Percentiles rank a stretch among this genome's conserved stretches.
These are phyloP conservation scores for Echria macrotheca DNA, from an alignment of 495 filamentous ascomycete species.

Conservation along the genomic window DNA sequence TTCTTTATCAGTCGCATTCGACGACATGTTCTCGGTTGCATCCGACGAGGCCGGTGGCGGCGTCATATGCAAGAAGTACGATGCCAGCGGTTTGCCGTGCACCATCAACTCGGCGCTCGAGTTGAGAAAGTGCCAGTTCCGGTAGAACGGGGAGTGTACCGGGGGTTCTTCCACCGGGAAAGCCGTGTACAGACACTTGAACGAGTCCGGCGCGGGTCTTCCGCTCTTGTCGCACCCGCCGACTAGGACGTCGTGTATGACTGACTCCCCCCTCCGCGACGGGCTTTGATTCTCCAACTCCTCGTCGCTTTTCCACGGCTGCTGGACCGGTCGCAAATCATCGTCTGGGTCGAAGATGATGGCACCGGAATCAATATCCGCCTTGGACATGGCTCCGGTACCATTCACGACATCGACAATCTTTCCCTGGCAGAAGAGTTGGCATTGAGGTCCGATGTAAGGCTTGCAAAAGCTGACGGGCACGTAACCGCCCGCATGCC, in stretches of 20 bases:
- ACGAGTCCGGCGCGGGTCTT: not conserved
- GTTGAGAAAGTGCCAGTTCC: slow-evolving; percentile 12
- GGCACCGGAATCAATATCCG: not conserved
- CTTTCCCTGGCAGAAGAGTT: not conserved
- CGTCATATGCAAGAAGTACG: not conserved
- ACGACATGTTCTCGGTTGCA: too few species aligned
- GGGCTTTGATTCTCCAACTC: not conserved
- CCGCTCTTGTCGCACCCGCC: slow-evolving; percentile 6
- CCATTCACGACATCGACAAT: not conserved
- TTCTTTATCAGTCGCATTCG: too few species aligned
- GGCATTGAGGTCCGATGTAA: too few species aligned
- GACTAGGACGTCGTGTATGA: slow-evolving; percentile 2
- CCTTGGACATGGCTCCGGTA: not conserved
- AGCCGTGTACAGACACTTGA: slow-evolving; percentile 8
- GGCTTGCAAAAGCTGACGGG: not conserved
- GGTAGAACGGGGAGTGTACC: not conserved
- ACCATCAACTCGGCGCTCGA: slow-evolving; percentile 4
- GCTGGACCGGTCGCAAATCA: not conserved
- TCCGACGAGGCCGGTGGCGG: too few species aligned
- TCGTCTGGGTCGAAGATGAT: not conserved
- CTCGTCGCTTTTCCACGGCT: too few species aligned
- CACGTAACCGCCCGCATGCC: slow-evolving; percentile 5
- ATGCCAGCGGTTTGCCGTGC: not conserved
- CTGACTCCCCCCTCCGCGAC: not conserved
- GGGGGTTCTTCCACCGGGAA: slow-evolving; percentile 8